Percentiles rank a stretch among this genome's conserved stretches.
phyloP scores from a whole-genome alignment of 2,329 filamentous ascomycete species.

The Colletotrichum gloeosporioides region DNA sequence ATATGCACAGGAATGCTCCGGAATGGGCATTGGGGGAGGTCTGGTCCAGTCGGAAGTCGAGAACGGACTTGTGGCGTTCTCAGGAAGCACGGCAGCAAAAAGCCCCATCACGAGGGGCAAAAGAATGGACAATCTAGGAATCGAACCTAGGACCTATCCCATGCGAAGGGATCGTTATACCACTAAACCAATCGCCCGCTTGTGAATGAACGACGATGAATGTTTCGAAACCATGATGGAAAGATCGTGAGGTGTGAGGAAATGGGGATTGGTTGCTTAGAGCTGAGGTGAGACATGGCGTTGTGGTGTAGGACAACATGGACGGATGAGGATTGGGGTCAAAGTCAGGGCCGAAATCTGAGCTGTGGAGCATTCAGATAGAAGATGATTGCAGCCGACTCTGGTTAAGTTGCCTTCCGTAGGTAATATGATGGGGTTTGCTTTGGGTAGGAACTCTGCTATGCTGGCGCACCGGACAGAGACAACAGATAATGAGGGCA shows the following conservation, averaged over 20 bases:
- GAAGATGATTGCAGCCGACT: not conserved
- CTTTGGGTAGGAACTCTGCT: not conserved
- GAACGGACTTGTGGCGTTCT: not conserved
- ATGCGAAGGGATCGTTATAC: not conserved
- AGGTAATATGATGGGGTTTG: not conserved
- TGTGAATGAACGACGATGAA: accelerated
- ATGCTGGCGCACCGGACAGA: too few relatives aligned
- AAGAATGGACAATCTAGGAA: not conserved
- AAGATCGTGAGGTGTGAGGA: not conserved
- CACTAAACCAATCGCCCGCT: not conserved
- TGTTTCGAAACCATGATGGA: not conserved
- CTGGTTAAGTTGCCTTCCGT: not conserved
- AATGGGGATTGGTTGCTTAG: not conserved
- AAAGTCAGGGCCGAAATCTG: not conserved
- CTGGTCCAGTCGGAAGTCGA: not conserved
- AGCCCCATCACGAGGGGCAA: not conserved
- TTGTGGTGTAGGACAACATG: not conserved
- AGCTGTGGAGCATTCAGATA: not conserved
- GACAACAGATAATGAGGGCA: too few relatives aligned
- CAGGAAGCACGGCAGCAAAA: not conserved
- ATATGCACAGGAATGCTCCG: not conserved
- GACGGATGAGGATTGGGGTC: not conserved
- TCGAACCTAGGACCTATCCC: not conserved
- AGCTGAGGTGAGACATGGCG: not conserved
- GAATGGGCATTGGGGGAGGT: not conserved